phyloP scores from a whole-genome alignment of 164 flowering plant species.

The Chloranthus sessilifolius region DNA sequence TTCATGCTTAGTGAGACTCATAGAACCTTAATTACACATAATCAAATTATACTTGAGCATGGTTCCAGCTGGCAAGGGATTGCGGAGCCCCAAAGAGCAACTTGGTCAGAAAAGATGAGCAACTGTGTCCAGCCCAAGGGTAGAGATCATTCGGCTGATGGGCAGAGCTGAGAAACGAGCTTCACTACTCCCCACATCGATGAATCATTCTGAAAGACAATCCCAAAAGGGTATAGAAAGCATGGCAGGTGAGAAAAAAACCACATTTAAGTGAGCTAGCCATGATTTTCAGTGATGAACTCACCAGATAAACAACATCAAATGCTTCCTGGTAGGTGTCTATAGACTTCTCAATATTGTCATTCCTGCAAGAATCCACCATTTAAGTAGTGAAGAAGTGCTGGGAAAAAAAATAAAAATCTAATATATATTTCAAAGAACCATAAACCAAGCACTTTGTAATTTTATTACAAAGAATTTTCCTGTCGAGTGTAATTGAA shows the following conservation, averaged over 20 bases:
- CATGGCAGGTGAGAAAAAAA: neutral
- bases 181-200: conserved; percentile 73
- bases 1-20: too few species aligned
- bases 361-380: conserved; percentile 64
- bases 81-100: too few species aligned
- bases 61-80: too few species aligned
- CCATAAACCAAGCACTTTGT: too few species aligned
- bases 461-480: too few species aligned
- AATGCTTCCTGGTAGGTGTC: conserved; percentile 59
- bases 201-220: conserved; percentile 69
- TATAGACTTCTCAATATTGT: conserved; percentile 62
- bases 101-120: too few species aligned
- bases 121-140: neutral
- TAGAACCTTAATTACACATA: too few species aligned
- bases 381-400: too few species aligned
- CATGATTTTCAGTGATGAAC: conserved; percentile 14
- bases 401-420: too few species aligned
- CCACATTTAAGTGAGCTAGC: neutral
- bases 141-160: conserved; percentile 10
- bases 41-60: too few species aligned
- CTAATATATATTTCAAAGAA: too few species aligned
- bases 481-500: too few species aligned
- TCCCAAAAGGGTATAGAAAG: neutral
- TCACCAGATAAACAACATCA: conserved; percentile 76
- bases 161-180: conserved; percentile 44